A percentile compares a stretch with the other conserved stretches of the same genome.
phyloP scores from a whole-genome alignment of 768 basidiomycete genomes.

The Russula ochroleuca region DNA sequence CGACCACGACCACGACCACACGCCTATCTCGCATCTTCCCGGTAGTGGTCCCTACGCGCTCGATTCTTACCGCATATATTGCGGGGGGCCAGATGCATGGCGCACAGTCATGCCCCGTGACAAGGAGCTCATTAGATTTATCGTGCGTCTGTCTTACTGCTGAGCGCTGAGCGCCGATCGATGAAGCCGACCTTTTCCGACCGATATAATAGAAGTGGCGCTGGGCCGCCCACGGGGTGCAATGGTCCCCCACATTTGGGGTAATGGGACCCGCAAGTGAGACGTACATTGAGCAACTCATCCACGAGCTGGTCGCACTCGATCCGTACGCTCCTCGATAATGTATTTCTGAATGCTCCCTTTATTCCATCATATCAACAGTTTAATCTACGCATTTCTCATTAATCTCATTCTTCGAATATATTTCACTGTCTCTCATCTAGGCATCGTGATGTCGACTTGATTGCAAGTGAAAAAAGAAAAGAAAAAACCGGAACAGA shows the following conservation, averaged over 20 bases:
- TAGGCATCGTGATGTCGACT: conserved; percentile 5
- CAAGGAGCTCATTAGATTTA: conserved; percentile 63
- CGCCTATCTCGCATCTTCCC: conserved; percentile 53
- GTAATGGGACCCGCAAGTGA: conserved; percentile 33
- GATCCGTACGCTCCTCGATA: conserved; percentile 15
- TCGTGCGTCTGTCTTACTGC: conserved; percentile 43
- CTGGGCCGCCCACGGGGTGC: conserved; percentile 56
- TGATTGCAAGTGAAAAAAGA: not conserved
- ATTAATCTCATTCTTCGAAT: not conserved
- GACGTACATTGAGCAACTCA: conserved; percentile 22
- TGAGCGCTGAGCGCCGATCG: not conserved
- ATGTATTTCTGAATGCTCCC: not conserved
- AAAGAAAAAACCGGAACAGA: conserved; percentile 2
- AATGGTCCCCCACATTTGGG: conserved; percentile 49
- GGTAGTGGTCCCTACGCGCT: conserved; percentile 69
- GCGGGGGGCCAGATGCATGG: conserved; percentile 49
- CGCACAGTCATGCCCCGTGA: conserved; percentile 57
- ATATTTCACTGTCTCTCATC: conserved; percentile 8
- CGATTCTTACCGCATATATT: conserved; percentile 75
- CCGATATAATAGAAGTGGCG: conserved; percentile 54
- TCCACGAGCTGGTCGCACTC: conserved; percentile 20
- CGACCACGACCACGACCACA: not conserved
- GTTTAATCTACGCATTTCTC: not conserved
- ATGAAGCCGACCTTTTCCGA: not conserved
- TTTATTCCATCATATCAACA: not conserved